Base-by-base conservation (phyloP, 2,329 filamentous ascomycete species). In the Pseudogymnoascus sp. region DNA sequence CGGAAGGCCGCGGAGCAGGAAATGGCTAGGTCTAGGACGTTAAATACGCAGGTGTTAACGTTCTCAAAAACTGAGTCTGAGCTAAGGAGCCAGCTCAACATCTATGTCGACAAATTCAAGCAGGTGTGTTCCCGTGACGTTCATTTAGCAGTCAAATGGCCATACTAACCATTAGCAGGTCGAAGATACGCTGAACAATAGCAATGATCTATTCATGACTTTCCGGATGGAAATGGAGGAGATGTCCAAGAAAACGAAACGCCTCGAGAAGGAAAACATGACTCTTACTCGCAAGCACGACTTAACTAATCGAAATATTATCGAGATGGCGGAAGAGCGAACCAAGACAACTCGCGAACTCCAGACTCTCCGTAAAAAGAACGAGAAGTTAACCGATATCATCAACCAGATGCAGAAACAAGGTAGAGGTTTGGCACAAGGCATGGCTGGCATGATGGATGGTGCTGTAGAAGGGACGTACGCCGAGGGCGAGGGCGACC, bases 161-260 rank as follows among this genome's bases (percentile, higher is more conserved):
- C 37, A 37, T 65, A 61, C 68, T 80, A 79, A 81, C 75, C 76
- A 73, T 72, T 75, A 68, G 75, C 79, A 97, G 93, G 93, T 97
- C 73, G 93, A 97, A 82, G 94, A 97, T 76, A 97, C 93, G 37
- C 83, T 97, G 59, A 97, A 97, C 77, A 97, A 97, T 73, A 96
- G 91, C 75, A 97, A 97, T 78, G 94, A 97, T 73, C 80, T 97
- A 60, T 97, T 97, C 75, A 79, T 97, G 67, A 97, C 94, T 0
- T 97, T 97, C 76, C 86, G 93, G 60, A 97, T 96, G 77, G 94
- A 97, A 76, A 97, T 97, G 92, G 94, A 97, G 76, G 94, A 97
- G 71, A 97, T 97, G 92, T 96, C 92, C 0, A 97, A 97, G 78
- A 97, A 97, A 78, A 96, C 93, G 5, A 97, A 97, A 76, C 87